A percentile compares a stretch with the other conserved stretches of the same genome.
Evolutionary conservation across 768 basidiomycete genomes (phyloP).

Genomic region (Suillus ampliporus): DNA sequence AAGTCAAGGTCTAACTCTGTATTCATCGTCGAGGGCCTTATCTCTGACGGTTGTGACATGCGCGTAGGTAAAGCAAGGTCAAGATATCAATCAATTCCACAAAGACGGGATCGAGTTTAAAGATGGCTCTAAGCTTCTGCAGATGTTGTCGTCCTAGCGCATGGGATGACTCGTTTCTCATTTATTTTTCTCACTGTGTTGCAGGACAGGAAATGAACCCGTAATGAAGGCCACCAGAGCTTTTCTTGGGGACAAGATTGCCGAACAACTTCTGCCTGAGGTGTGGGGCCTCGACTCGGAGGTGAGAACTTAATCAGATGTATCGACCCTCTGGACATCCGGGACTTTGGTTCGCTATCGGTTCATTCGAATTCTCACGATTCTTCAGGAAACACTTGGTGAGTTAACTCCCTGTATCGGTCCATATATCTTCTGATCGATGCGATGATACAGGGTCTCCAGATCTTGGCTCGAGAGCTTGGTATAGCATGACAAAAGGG

Average conservation of each 20-base stretch:
- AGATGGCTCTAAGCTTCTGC: conserved; percentile 45
- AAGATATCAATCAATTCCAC: conserved; percentile 44
- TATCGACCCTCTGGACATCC: neutral
- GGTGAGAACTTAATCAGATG: neutral
- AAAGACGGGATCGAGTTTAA: conserved; percentile 47
- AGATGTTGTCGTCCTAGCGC: conserved; percentile 53
- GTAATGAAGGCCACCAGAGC: neutral
- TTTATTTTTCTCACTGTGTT: neutral
- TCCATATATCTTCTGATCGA: neutral
- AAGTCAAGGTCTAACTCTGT: neutral
- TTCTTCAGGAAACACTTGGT: conserved; percentile 1
- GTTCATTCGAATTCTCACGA: neutral
- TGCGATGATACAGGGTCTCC: neutral
- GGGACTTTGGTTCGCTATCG: neutral
- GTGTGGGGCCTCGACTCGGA: neutral
- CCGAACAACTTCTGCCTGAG: neutral
- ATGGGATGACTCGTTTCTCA: conserved; percentile 35
- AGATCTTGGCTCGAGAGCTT: neutral
- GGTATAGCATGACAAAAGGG: neutral
- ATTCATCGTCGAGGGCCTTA: neutral
- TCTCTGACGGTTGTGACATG: neutral
- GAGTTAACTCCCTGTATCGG: neutral
- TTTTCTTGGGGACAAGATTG: neutral
- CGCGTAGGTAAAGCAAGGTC: conserved; percentile 37
- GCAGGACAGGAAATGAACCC: neutral